phyloP scores from a whole-genome alignment of 805 yeast genomes.

The Suhomyces faveliae region DNA sequence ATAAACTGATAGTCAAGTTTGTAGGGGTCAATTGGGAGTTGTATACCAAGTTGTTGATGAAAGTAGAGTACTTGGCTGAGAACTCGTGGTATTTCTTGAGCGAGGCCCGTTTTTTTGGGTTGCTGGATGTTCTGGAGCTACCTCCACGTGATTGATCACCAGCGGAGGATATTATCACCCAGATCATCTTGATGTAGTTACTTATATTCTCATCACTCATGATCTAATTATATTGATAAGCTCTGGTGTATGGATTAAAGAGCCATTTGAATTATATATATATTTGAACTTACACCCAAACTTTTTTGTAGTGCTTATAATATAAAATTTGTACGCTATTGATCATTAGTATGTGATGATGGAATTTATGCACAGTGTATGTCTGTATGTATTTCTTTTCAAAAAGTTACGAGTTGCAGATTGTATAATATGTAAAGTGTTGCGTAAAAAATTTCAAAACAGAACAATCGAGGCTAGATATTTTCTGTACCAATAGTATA shows the following conservation, averaged over 20 bases:
- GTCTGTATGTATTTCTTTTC: neutral
- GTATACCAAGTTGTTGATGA: conserved; percentile 15
- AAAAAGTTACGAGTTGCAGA: neutral
- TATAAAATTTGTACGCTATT: neutral
- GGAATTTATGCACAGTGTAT: neutral
- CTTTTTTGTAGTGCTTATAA: conserved; percentile 2
- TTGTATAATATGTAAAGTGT: neutral
- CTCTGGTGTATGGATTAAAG: too few relatives aligned
- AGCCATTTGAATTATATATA: neutral
- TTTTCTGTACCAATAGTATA: neutral
- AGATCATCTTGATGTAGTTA: conserved; percentile 13
- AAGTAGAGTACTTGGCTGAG: conserved; percentile 8
- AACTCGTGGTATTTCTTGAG: conserved; percentile 10
- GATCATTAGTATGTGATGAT: neutral
- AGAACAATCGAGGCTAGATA: neutral
- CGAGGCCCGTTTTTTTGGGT: neutral
- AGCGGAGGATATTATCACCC: conserved; percentile 10
- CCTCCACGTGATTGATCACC: neutral
- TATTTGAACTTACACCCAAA: neutral
- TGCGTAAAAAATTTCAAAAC: neutral
- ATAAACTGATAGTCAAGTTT: conserved; percentile 24
- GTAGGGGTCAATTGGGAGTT: conserved; percentile 22
- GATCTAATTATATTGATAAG: neutral
- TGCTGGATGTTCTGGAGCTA: neutral
- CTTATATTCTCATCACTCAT: conserved; percentile 3